phyloP scores from a whole-genome alignment of 179 eudicot species.

The Silene coronaria region DNA sequence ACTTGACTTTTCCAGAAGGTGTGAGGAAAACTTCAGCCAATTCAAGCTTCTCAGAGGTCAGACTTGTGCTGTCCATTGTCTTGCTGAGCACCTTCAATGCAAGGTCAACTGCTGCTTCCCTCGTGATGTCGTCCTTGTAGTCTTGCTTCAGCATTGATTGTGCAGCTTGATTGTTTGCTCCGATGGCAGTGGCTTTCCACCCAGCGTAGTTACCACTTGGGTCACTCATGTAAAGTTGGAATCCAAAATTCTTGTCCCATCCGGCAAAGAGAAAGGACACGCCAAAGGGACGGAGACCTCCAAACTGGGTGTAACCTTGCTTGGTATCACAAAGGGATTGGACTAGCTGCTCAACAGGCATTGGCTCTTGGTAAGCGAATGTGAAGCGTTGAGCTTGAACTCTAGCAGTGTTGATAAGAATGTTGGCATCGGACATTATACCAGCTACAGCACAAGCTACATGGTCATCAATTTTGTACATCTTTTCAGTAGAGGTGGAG shows the following conservation, averaged over 20 bases:
- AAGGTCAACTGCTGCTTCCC: slow-evolving; percentile 82
- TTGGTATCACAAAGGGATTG: slow-evolving; percentile 86
- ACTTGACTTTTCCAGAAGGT: slow-evolving; percentile 69
- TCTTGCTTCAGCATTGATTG: slow-evolving; percentile 97
- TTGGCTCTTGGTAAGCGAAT: slow-evolving; percentile 74
- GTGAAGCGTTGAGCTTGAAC: slow-evolving; percentile 92
- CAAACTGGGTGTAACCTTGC: slow-evolving; percentile 90
- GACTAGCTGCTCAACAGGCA: slow-evolving; percentile 95
- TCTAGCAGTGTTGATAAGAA: slow-evolving; percentile 89
- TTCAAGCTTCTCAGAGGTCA: slow-evolving; percentile 88
- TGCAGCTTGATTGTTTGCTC: slow-evolving; percentile 91
- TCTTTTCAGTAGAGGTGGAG: slow-evolving; percentile 80
- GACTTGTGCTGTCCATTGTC: slow-evolving; percentile 97
- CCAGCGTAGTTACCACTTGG: slow-evolving; percentile 95
- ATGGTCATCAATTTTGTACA: slow-evolving; percentile 96
- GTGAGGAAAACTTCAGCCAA: slow-evolving; percentile 62
- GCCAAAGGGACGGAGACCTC: slow-evolving; percentile 91
- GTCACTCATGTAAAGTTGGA: slow-evolving; percentile 94
- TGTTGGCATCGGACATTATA: slow-evolving; percentile 95
- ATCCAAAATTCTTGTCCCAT: slow-evolving; percentile 83
- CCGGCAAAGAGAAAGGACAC: slow-evolving; percentile 90
- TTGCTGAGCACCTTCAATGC: slow-evolving; percentile 87
- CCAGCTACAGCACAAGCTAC: slow-evolving; percentile 98
- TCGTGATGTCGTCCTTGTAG: slow-evolving; percentile 78
- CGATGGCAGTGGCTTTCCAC: slow-evolving; percentile 93